Conservation (phyloP, 1,284 basidiomycete genomes). For the Tranzscheliella williamsii region DNA sequence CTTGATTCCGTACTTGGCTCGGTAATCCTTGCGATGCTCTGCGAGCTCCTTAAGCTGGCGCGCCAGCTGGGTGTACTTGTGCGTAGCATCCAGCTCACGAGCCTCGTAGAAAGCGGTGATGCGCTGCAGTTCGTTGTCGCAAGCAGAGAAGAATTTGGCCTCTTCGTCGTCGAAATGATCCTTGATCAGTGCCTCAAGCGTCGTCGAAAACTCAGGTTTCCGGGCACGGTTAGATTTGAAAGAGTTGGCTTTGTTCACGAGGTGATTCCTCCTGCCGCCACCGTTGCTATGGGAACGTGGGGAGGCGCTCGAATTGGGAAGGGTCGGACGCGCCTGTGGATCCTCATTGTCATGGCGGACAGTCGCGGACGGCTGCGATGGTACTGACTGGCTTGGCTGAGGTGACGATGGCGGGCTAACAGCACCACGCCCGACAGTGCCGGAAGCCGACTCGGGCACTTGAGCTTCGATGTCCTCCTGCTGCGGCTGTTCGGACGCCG, state of each 20-base stretch:
- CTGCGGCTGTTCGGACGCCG: too few relatives aligned
- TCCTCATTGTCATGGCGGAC: too few relatives aligned
- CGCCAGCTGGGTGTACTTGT: slow-evolving; percentile 67
- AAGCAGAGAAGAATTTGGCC: slow-evolving; percentile 66
- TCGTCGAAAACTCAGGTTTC: slow-evolving; percentile 11
- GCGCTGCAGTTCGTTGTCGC: slow-evolving; percentile 46
- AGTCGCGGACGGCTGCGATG: too few relatives aligned
- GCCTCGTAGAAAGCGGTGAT: slow-evolving; percentile 71
- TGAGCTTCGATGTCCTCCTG: too few relatives aligned
- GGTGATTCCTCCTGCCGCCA: slow-evolving; percentile 6
- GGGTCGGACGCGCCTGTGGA: too few relatives aligned
- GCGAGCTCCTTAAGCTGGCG: slow-evolving; percentile 68
- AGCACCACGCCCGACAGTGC: too few relatives aligned
- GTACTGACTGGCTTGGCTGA: too few relatives aligned
- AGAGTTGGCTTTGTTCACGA: slow-evolving; percentile 3
- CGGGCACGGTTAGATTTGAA: slow-evolving; percentile 10
- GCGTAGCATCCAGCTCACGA: slow-evolving; percentile 72
- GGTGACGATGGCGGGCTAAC: too few relatives aligned
- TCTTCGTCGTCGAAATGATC: slow-evolving; percentile 72
- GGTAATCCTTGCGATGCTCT: slow-evolving; percentile 53
- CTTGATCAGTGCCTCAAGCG: slow-evolving; percentile 27
- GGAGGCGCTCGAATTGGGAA: too few relatives aligned
- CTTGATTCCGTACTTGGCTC: slow-evolving; percentile 32
- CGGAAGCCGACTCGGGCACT: too few relatives aligned
- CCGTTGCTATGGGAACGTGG: slow-evolving; percentile 7